phyloP scores from a whole-genome alignment of 441 rosid genomes.

The Rhodomyrtus psidioides region DNA sequence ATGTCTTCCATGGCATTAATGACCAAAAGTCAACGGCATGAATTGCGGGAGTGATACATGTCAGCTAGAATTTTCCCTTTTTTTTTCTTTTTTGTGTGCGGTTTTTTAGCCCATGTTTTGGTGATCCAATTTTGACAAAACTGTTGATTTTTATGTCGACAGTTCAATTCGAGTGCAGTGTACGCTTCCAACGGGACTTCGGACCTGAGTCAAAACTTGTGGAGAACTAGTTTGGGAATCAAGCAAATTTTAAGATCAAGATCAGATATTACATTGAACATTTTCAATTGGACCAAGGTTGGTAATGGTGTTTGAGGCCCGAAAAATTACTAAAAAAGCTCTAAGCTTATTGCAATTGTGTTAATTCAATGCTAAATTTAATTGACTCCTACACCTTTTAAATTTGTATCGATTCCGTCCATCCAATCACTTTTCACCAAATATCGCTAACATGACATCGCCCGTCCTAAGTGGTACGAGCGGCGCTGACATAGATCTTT shows the following conservation, averaged over 20 bases:
- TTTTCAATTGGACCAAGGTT: background rate
- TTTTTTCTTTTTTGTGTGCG: background rate
- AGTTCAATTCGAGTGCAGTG: background rate
- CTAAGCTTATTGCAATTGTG: too few species aligned
- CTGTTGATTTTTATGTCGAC: background rate
- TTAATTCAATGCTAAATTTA: too few species aligned
- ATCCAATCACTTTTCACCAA: fast-evolving
- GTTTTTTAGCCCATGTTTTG: background rate
- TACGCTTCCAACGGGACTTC: background rate
- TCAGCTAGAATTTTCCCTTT: background rate
- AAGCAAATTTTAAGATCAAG: background rate
- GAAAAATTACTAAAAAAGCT: too few species aligned
- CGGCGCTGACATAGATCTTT: too few species aligned
- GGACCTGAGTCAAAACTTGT: background rate
- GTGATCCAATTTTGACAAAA: background rate
- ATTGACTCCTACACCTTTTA: too few species aligned
- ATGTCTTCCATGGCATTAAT: background rate
- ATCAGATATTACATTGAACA: too few species aligned
- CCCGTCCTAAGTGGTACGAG: too few species aligned
- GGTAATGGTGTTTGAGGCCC: background rate
- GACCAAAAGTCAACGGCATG: background rate
- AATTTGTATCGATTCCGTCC: too few species aligned
- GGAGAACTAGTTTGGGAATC: background rate
- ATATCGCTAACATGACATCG: too few species aligned
- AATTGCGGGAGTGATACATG: background rate